A percentile compares a stretch with the other conserved stretches of the same genome.
These are phyloP conservation scores for Angophora floribunda DNA, from an alignment of 345 rosid genomes.

Conservation along the genomic window DNA sequence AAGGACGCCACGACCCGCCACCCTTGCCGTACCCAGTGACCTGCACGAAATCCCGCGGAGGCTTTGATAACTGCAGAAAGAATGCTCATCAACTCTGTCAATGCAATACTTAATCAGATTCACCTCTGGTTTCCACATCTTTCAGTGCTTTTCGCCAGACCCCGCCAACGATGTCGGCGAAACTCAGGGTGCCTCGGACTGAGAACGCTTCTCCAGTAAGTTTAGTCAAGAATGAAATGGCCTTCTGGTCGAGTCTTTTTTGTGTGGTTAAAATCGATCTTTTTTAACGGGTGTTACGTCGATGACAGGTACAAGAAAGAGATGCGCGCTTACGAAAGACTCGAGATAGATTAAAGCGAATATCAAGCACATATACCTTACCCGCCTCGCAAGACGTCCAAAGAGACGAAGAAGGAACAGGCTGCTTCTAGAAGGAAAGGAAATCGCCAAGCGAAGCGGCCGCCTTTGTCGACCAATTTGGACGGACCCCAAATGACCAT, in stretches of 20 bases:
- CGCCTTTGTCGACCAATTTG: background rate
- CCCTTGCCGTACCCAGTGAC: conserved; percentile 72
- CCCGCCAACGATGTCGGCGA: conserved; percentile 75
- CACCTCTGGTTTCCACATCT: conserved; percentile 81
- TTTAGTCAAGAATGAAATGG: background rate
- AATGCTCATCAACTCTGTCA: background rate
- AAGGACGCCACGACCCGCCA: conserved; percentile 87
- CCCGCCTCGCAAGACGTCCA: background rate
- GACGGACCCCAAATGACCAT: background rate
- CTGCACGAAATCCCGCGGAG: conserved; percentile 24
- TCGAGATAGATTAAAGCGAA: background rate
- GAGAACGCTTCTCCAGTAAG: background rate
- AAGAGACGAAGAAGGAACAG: too few species aligned
- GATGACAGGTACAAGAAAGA: background rate
- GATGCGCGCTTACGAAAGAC: too few species aligned
- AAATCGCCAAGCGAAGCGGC: background rate
- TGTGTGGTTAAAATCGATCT: background rate
- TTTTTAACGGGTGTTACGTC: too few species aligned
- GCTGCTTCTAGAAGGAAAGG: background rate
- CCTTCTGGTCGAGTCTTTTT: background rate
- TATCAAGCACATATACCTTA: background rate
- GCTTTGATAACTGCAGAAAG: background rate
- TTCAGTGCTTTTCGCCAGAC: conserved; percentile 89
- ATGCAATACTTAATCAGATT: background rate
- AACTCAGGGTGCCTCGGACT: conserved; percentile 61